Conservation (phyloP, 2,329 filamentous ascomycete genomes). For the Colletotrichum musicola region DNA sequence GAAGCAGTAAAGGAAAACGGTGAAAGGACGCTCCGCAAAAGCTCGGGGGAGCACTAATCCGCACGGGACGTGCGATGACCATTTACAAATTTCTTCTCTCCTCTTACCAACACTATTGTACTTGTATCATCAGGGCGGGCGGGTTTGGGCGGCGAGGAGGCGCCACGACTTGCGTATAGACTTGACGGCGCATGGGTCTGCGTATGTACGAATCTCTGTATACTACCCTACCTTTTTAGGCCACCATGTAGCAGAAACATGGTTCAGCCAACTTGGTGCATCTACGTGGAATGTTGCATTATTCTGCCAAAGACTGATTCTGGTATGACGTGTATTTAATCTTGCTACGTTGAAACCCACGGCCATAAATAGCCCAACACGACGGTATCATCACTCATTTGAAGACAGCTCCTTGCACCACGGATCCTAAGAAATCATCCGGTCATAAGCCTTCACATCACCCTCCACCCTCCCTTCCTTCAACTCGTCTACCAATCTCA, state of each 20-base stretch:
- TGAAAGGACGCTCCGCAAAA: neutral
- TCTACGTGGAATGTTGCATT: constrained; percentile 12
- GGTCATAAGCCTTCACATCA: too few species aligned
- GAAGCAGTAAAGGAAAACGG: constrained; percentile 35
- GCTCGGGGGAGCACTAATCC: constrained; percentile 13
- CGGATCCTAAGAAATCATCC: too few species aligned
- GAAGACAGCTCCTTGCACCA: too few species aligned
- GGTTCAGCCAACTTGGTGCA: constrained; percentile 13
- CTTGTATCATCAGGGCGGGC: constrained; percentile 35
- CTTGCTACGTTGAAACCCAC: too few species aligned
- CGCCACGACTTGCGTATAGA: constrained; percentile 39
- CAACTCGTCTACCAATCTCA: too few species aligned
- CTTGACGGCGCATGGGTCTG: constrained; percentile 36
- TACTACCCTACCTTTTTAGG: constrained; percentile 36
- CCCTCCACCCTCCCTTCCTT: too few species aligned
- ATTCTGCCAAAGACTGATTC: neutral
- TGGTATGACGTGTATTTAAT: neutral
- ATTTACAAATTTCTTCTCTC: constrained; percentile 26
- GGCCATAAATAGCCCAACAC: too few species aligned
- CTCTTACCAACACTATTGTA: constrained; percentile 36
- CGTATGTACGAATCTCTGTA: constrained; percentile 40
- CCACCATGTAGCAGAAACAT: constrained; percentile 12
- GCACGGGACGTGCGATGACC: constrained; percentile 22
- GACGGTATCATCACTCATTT: too few species aligned
- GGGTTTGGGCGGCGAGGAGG: constrained; percentile 30